These are phyloP conservation scores for Iris pallida DNA, from an alignment of 116 monocot genomes.

Conservation along the genomic window DNA sequence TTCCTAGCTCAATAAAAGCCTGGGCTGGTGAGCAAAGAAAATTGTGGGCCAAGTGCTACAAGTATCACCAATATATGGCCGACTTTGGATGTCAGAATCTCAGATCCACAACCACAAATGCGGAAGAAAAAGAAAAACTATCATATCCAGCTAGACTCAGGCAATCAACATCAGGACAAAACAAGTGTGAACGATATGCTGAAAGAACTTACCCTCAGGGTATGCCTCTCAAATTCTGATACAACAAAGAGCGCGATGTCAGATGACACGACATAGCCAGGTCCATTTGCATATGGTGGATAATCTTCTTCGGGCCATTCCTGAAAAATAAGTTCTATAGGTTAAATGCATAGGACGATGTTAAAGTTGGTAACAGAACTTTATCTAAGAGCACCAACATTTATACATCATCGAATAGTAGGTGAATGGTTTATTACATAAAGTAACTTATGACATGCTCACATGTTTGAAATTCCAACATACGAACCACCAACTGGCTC, in stretches of 20 bases:
- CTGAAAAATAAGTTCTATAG: constrained; percentile 17
- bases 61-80: no score
- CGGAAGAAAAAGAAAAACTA: background rate
- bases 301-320: constrained; percentile 71
- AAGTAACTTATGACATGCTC: no score
- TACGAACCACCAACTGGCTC: no score
- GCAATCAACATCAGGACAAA: background rate
- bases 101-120: background rate
- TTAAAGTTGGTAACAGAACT: background rate
- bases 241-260: constrained; percentile 46
- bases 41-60: no score
- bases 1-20: background rate
- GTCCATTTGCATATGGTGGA: constrained; percentile 65
- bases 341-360: background rate
- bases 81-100: no score
- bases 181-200: background rate
- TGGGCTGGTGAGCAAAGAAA: background rate
- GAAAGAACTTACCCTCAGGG: constrained; percentile 32
- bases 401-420: background rate
- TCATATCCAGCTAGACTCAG: background rate
- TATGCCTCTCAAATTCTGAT: constrained; percentile 49
- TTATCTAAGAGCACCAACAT: background rate
- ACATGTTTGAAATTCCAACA: no score
- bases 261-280: constrained; percentile 53
- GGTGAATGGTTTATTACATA: background rate